Evolutionary conservation across 2,329 filamentous ascomycete genomes (phyloP).

Genomic region (Venturia aucupariae): DNA sequence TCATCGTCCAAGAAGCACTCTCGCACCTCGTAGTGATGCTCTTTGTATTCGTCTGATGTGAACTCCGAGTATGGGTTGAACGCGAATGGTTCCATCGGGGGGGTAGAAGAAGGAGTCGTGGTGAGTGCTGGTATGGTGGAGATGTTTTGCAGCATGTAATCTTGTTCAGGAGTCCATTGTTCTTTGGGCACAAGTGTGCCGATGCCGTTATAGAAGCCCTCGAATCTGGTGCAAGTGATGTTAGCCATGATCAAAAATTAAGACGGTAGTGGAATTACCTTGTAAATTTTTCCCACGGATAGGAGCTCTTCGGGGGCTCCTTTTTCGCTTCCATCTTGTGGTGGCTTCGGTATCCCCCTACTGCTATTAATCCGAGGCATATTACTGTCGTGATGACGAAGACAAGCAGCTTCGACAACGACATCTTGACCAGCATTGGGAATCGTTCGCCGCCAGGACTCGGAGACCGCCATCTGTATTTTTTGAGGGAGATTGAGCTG

Average conservation of each 20-base stretch:
- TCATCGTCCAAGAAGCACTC: slow-evolving; percentile 56
- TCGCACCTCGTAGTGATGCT: slow-evolving; percentile 44
- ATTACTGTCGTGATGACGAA: slow-evolving; percentile 31
- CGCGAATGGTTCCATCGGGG: slow-evolving; percentile 28
- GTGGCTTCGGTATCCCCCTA: slow-evolving; percentile 32
- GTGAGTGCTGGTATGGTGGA: background rate
- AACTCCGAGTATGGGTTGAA: slow-evolving; percentile 40
- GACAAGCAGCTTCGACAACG: slow-evolving; percentile 32
- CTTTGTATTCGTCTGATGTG: slow-evolving; percentile 34
- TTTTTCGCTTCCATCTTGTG: slow-evolving; percentile 26
- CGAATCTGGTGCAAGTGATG: slow-evolving; percentile 24
- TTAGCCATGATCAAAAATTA: background rate
- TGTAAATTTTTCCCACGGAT: slow-evolving; percentile 37
- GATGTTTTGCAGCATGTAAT: slow-evolving; percentile 27
- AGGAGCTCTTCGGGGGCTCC: slow-evolving; percentile 27
- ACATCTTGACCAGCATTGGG: slow-evolving; percentile 23
- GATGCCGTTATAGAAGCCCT: slow-evolving; percentile 41
- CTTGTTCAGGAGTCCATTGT: slow-evolving; percentile 37
- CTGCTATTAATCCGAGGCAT: slow-evolving; percentile 33
- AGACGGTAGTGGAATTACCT: slow-evolving; percentile 23
- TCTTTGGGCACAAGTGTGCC: slow-evolving; percentile 35
- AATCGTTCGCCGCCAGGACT: slow-evolving; percentile 22
- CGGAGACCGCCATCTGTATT: slow-evolving; percentile 32
- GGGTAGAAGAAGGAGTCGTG: slow-evolving; percentile 26
- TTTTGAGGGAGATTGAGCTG: slow-evolving; percentile 26